A percentile compares a stretch with the other conserved stretches of the same genome.
phyloP scores from a whole-genome alignment of 768 basidiomycete genomes.

The Boletus vinaceobasis region DNA sequence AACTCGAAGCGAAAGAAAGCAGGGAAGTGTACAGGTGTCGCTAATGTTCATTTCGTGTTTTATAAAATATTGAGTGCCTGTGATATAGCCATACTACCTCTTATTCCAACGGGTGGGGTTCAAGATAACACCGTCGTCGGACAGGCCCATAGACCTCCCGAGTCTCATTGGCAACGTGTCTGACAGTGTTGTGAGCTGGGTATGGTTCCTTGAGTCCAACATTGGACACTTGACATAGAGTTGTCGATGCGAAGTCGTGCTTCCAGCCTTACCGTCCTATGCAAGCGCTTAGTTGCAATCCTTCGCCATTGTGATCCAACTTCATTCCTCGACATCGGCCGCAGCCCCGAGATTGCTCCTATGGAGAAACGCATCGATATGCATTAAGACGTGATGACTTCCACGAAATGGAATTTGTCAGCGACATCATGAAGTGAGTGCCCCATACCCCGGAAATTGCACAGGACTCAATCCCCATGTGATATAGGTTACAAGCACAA shows the following conservation, averaged over 20 bases:
- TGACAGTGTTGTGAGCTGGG: slow-evolving; percentile 81
- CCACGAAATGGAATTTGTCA: slow-evolving; percentile 89
- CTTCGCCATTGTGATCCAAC: slow-evolving; percentile 78
- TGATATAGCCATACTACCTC: slow-evolving; percentile 73
- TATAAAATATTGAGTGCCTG: slow-evolving; percentile 1
- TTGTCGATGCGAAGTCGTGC: slow-evolving; percentile 79
- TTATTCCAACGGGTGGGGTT: too few species aligned
- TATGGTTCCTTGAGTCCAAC: background rate
- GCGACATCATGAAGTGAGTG: slow-evolving; percentile 80
- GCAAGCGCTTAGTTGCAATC: slow-evolving; percentile 86
- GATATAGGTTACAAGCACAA: slow-evolving; percentile 80
- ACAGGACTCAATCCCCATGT: background rate
- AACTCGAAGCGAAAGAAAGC: slow-evolving; percentile 80
- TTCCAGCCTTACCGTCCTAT: slow-evolving; percentile 73
- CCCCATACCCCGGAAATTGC: background rate
- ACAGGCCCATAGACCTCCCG: slow-evolving; percentile 79
- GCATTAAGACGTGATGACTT: slow-evolving; percentile 90
- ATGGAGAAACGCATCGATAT: slow-evolving; percentile 92
- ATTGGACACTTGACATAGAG: background rate
- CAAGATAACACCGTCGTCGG: slow-evolving; percentile 93
- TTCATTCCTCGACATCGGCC: slow-evolving; percentile 81
- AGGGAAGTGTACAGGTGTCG: slow-evolving; percentile 82
- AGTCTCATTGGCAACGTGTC: slow-evolving; percentile 76
- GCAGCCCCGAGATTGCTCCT: slow-evolving; percentile 75
- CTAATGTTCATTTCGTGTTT: background rate